Conservation (phyloP, 2,329 filamentous ascomycete genomes). For the Cercospora nicotianae region DNA sequence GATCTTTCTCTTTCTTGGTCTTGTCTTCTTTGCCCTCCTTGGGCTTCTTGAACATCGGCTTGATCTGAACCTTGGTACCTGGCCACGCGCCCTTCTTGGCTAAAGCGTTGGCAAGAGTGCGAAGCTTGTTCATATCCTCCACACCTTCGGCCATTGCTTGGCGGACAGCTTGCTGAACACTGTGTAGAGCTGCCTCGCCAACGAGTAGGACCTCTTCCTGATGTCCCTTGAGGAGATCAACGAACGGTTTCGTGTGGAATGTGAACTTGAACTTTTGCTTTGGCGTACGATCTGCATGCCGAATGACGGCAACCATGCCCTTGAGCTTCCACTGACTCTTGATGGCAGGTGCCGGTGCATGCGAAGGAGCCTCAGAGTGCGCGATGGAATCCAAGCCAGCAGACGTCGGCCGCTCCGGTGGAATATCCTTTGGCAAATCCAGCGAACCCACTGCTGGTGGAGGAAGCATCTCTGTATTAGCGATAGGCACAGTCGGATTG, state of each 20-base stretch:
- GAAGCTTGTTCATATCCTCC: constrained; percentile 86
- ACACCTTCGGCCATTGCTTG: constrained; percentile 73
- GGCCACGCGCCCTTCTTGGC: constrained; percentile 92
- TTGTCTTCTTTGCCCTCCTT: constrained; percentile 44
- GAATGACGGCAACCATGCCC: constrained; percentile 92
- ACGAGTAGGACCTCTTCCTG: constrained; percentile 95
- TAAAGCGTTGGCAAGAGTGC: constrained; percentile 78
- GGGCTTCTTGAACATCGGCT: constrained; percentile 96
- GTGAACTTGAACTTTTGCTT: constrained; percentile 99
- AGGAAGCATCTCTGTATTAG: constrained; percentile 33
- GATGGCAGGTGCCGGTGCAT: constrained; percentile 55
- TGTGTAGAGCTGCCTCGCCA: constrained; percentile 82
- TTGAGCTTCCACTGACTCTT: constrained; percentile 99
- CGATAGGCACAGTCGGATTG: constrained; percentile 25
- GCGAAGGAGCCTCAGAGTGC: constrained; percentile 28
- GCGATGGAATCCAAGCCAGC: constrained; percentile 22
- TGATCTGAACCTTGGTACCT: constrained; percentile 97
- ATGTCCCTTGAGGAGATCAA: constrained; percentile 89
- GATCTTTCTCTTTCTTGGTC: constrained; percentile 56
- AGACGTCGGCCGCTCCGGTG: constrained; percentile 20
- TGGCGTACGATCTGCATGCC: constrained; percentile 93
- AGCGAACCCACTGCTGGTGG: constrained; percentile 33
- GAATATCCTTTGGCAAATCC: constrained; percentile 14
- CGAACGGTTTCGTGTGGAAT: constrained; percentile 94
- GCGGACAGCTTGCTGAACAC: constrained; percentile 85